These are phyloP conservation scores for Aphanomyces invadans DNA, from an alignment of 352 stramenopile species.

Conservation along the genomic window DNA sequence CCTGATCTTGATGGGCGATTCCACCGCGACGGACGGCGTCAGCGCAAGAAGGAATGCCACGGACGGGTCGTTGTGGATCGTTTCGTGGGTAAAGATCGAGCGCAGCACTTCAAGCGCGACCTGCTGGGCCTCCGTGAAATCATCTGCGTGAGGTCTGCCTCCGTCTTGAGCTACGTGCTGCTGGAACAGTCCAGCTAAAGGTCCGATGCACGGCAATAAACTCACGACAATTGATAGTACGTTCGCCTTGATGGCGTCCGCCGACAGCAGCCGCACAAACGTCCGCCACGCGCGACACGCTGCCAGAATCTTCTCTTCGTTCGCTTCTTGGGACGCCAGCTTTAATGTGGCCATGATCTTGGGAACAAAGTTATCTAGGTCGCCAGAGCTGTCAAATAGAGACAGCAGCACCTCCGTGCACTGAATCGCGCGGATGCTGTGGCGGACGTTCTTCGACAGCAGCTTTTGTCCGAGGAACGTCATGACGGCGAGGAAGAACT, in stretches of 20 bases:
- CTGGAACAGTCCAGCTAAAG: slow-evolving; percentile 18
- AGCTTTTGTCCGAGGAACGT: slow-evolving; percentile 67
- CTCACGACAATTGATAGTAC: slow-evolving; percentile 84
- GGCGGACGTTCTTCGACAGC: slow-evolving; percentile 32
- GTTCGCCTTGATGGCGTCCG: slow-evolving; percentile 74
- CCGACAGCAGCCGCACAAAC: slow-evolving; percentile 72
- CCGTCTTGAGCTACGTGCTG: background rate
- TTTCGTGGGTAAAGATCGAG: slow-evolving; percentile 19
- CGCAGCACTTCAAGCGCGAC: slow-evolving; percentile 46
- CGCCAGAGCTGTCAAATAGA: slow-evolving; percentile 47
- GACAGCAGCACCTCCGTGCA: slow-evolving; percentile 65
- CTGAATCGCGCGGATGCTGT: slow-evolving; percentile 57
- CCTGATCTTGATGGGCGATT: background rate
- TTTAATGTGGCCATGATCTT: slow-evolving; percentile 88
- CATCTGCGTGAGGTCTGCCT: background rate
- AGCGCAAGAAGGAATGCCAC: slow-evolving; percentile 4
- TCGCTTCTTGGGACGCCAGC: slow-evolving; percentile 48
- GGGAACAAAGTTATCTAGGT: slow-evolving; percentile 74
- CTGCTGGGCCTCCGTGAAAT: background rate
- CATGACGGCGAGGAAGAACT: slow-evolving; percentile 80
- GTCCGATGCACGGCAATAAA: slow-evolving; percentile 60
- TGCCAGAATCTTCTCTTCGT: slow-evolving; percentile 23
- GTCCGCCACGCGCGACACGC: slow-evolving; percentile 59
- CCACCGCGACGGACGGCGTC: background rate
- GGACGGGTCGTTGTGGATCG: background rate